Conservation (phyloP, 768 basidiomycete genomes). For the Suillus clintonianus region DNA sequence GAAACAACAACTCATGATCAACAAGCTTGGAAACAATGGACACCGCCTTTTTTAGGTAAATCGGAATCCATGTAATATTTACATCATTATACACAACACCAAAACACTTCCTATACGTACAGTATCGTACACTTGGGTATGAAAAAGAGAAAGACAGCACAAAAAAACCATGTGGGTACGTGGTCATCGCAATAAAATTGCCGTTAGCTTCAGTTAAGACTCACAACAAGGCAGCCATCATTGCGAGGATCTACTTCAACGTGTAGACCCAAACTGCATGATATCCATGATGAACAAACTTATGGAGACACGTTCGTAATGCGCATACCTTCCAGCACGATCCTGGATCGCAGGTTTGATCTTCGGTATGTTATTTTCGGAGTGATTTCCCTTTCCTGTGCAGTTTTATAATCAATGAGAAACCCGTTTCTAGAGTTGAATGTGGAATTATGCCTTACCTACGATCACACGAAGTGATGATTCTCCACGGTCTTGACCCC, state of each 20-base stretch:
- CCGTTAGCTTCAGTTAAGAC: neutral
- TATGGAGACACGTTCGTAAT: neutral
- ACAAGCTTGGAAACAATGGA: too few relatives aligned
- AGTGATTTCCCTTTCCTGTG: slow-evolving; percentile 81
- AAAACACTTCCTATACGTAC: neutral
- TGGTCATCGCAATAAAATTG: neutral
- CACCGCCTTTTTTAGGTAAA: too few relatives aligned
- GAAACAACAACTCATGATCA: too few relatives aligned
- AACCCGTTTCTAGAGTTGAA: neutral
- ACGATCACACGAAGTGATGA: slow-evolving; percentile 73
- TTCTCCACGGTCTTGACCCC: slow-evolving; percentile 58
- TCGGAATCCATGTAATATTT: neutral
- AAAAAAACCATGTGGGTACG: neutral
- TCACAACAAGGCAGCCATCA: slow-evolving; percentile 77
- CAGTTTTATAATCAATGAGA: neutral
- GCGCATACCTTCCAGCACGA: slow-evolving; percentile 67
- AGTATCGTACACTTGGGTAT: neutral
- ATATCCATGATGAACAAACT: neutral
- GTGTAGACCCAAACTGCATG: slow-evolving; percentile 53
- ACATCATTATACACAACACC: neutral
- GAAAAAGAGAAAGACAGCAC: neutral
- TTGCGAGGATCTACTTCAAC: slow-evolving; percentile 78
- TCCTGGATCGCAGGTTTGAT: slow-evolving; percentile 86
- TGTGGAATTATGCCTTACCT: slow-evolving; percentile 45
- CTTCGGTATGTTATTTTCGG: slow-evolving; percentile 70